Evolutionary conservation across 2,329 filamentous ascomycete species (phyloP), one percentile per base, ranked within the genome.

Genomic region (Beauveria australis): DNA sequence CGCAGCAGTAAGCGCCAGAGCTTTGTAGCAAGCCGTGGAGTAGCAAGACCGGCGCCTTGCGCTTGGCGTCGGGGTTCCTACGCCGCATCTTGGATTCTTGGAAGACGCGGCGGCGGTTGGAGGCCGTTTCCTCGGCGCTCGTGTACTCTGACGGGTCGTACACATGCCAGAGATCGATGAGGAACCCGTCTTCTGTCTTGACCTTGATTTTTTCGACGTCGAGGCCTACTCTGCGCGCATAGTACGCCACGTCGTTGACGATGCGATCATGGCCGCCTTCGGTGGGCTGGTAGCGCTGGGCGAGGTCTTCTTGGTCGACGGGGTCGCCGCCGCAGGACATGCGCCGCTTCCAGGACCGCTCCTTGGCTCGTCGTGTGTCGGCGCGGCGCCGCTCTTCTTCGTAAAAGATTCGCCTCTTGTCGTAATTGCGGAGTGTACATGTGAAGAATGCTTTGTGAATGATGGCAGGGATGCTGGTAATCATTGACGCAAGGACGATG

Each of bases 101-200:
- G 64, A 92, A 93, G 72, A 5, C 86, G 78, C 0, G 89, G 86
- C 0, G 83, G 83, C 56, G 63, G 64, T 18, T 82, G 70, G 22
- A 41, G 76, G 1, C 78, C 72, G 1, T 78, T 71, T 5, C 81
- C 72, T 1, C 80, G 79, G 0, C 54, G 12, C 8, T 37, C 7
- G 76, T 78, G 69, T 91, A 88, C 62, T 93, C 88, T 53, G 81
- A 82, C 0, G 93, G 93, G 64, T 96, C 88, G 71, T 90, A 96
- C 28, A 97, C 80, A 71, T 97, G 93, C 87, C 90, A 96, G 1
- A 97, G 79, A 24, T 89, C 85, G 63, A 97, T 89, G 51, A 97
- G 84, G 70, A 96, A 97, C 1, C 92, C 92, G 68, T 97, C 93
- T 71, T 97, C 92, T 0, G 93, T 97, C 72, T 96, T 88, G 0